phyloP scores from a whole-genome alignment of 1,139 yeast species.

The Geotrichum siamense region DNA sequence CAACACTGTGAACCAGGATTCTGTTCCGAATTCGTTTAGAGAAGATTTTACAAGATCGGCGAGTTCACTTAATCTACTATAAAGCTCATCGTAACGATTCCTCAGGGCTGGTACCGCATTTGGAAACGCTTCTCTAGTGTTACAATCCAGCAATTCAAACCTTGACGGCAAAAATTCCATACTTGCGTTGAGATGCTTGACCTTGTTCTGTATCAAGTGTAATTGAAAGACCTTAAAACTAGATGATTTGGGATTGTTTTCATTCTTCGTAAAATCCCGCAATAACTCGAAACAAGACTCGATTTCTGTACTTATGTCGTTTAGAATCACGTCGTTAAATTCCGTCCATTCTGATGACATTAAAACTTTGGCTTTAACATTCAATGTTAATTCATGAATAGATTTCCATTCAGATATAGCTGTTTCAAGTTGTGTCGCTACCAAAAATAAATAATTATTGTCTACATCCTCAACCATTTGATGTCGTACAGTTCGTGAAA shows the following conservation, averaged over 20 bases:
- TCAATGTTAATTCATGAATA: conserved; percentile 37
- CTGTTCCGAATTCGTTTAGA: conserved; percentile 44
- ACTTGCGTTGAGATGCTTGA: conserved; percentile 53
- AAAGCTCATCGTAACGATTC: conserved; percentile 38
- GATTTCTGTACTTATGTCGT: conserved; percentile 46
- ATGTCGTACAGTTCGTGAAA: conserved; percentile 26
- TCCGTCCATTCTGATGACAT: conserved; percentile 54
- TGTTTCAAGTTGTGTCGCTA: conserved; percentile 7
- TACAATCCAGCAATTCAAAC: conserved; percentile 41
- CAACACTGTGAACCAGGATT: conserved; percentile 44
- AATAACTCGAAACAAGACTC: conserved; percentile 39
- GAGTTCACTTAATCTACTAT: conserved; percentile 40
- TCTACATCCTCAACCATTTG: conserved; percentile 19
- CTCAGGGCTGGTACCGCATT: conserved; percentile 37
- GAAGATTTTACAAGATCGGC: conserved; percentile 38
- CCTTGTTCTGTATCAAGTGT: conserved; percentile 8
- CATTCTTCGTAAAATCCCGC: conserved; percentile 14
- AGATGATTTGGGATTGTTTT: neutral
- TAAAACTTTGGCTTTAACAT: conserved; percentile 44
- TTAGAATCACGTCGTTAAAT: conserved; percentile 46
- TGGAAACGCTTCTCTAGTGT: conserved; percentile 35
- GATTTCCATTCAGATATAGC: conserved; percentile 34
- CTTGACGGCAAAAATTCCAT: conserved; percentile 52
- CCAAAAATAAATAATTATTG: conserved; percentile 37
- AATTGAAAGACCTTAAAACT: conserved; percentile 3